phyloP scores from a whole-genome alignment of 2,329 filamentous ascomycete genomes.

The Cryphonectria naterciae region DNA sequence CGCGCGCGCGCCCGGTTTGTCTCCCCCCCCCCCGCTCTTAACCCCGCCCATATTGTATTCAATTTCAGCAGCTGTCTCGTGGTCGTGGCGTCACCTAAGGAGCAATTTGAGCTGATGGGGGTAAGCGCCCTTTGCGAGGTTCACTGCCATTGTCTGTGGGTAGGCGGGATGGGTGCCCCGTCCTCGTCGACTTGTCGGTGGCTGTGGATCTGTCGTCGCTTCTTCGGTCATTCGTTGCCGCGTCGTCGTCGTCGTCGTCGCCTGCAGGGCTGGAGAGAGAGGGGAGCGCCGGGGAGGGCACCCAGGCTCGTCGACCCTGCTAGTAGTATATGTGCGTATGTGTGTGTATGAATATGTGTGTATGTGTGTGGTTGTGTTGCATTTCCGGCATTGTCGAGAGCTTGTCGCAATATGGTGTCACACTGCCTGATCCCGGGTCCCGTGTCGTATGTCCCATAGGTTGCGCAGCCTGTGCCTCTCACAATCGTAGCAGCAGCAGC shows the following conservation, averaged over 20 bases:
- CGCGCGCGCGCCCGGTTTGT: too few relatives aligned
- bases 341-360: not conserved
- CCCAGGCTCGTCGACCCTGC: too few relatives aligned
- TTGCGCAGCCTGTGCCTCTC: not conserved
- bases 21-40: too few relatives aligned
- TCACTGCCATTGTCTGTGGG: not conserved
- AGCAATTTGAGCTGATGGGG: not conserved
- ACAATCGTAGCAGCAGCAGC: not conserved
- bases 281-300: too few relatives aligned
- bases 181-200: not conserved
- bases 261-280: not conserved
- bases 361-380: not conserved
- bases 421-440: not conserved
- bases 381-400: not conserved
- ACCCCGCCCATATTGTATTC: not conserved
- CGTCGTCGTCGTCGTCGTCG: not conserved
- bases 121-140: not conserved
- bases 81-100: not conserved
- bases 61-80: constrained; percentile 2
- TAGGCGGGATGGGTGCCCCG: not conserved
- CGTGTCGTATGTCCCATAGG: not conserved
- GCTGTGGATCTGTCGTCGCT: not conserved
- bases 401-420: not conserved
- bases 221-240: not conserved
- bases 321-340: not conserved